Evolutionary conservation across 768 basidiomycete genomes (phyloP).

Genomic region (Hericium alpestre): DNA sequence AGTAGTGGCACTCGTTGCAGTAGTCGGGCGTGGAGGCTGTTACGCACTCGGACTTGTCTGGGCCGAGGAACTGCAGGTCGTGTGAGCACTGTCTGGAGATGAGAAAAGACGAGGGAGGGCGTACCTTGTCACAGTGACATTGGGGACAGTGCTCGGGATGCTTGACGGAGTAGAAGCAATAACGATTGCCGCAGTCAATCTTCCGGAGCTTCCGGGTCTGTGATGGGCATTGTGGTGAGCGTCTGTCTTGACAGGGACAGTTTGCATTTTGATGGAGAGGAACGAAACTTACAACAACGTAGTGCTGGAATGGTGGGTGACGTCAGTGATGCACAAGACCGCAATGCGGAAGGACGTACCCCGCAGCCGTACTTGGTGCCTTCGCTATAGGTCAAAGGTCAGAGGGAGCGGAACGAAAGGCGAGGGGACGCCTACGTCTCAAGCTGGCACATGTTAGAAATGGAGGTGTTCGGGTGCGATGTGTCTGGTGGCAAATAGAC

Average conservation of each 20-base stretch:
- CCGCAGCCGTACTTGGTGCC: slow-evolving; percentile 70
- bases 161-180: slow-evolving; percentile 29
- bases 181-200: slow-evolving; percentile 42
- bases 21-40: slow-evolving; percentile 35
- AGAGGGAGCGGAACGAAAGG: slow-evolving; percentile 12
- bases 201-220: slow-evolving; percentile 43
- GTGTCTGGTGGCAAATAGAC: slow-evolving; percentile 5
- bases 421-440: slow-evolving; percentile 22
- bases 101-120: slow-evolving; percentile 10
- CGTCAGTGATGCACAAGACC: slow-evolving; percentile 15
- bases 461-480: neutral
- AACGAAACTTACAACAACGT: slow-evolving; percentile 43
- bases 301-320: slow-evolving; percentile 38
- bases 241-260: neutral
- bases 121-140: slow-evolving; percentile 35
- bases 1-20: slow-evolving; percentile 22
- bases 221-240: slow-evolving; percentile 6
- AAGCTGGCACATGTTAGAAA: slow-evolving; percentile 26
- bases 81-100: slow-evolving; percentile 1
- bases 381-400: slow-evolving; percentile 38
- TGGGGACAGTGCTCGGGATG: slow-evolving; percentile 32
- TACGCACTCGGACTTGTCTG: slow-evolving; percentile 56
- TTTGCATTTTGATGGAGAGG: neutral
- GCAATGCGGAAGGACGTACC: slow-evolving; percentile 18
- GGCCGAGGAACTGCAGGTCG: slow-evolving; percentile 54